phyloP scores from a whole-genome alignment of 129 eudicot species.

The Rutidosis leptorrhynchoides region DNA sequence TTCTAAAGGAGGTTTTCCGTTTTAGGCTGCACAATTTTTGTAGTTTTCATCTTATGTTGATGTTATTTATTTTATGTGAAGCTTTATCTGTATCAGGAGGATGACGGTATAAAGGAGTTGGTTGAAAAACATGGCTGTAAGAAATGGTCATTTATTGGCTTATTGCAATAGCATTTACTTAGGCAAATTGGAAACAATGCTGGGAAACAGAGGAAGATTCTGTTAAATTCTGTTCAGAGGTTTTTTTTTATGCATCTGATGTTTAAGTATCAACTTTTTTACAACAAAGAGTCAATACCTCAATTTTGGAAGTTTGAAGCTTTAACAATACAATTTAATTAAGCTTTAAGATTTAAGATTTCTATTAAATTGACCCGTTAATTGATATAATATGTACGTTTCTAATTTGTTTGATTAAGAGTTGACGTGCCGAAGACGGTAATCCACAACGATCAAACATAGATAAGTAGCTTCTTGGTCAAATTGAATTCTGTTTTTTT shows the following conservation, averaged over 20 bases:
- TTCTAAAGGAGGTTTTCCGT: not conserved
- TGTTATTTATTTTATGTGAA: conserved; percentile 30
- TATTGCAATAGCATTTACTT: conserved; percentile 64
- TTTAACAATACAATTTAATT: no score
- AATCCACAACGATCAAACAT: no score
- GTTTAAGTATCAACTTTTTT: not conserved
- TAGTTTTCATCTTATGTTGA: not conserved
- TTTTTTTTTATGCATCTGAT: not conserved
- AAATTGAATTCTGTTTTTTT: no score
- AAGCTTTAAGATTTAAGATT: no score
- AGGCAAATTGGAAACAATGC: conserved; percentile 98
- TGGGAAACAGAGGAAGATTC: conserved; percentile 57
- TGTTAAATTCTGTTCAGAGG: not conserved
- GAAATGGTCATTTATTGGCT: conserved; percentile 89
- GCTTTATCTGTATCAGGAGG: conserved; percentile 86
- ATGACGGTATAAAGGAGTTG: conserved; percentile 64
- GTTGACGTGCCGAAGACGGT: no score
- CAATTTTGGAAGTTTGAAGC: no score
- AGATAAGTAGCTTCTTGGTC: no score
- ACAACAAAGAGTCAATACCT: no score
- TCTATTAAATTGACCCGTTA: no score
- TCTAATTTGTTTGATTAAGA: no score
- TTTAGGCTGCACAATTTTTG: no score
- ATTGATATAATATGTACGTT: no score
- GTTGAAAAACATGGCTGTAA: conserved; percentile 67